Base-by-base conservation (phyloP, 371 early-diverging fungal genomes). In the Rhizopus stolonifer region DNA sequence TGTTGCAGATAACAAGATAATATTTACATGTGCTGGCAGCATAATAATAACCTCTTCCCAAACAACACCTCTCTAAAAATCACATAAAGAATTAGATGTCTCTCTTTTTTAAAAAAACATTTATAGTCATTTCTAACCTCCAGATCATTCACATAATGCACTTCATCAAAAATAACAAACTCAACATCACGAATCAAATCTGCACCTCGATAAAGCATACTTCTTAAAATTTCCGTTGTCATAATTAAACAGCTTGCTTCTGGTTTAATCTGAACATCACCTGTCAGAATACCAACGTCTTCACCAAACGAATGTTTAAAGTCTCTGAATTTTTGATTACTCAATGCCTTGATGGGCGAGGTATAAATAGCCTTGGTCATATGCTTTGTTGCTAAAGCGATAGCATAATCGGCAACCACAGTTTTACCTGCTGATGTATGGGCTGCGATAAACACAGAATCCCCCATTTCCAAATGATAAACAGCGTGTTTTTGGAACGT, bases 31-130 rank as follows among this genome's bases (percentile, higher is more conserved):
- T 0, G 90, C 83, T 3, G 97, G 99, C 4, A 99, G 77, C 98
- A 99, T 95, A 61, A 99, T 99, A 52, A 99, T 96, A n/a, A 96
- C 97, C 72, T 99, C 99, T 75, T 99, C 99, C 99, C 99, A 99
- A 7, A 99, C 99, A 2, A 99, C 99, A 50, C 99, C 99, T 59
- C 99, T 86, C 85, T 93, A 52, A 29, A 29, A 29, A 29, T 4
- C 31, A 4, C 4, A 29, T 8, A 29, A 3, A 5, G 13, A 48
- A 31, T 21, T 11, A 9, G 15, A 17, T 53, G 40, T 1, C 0
- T 11, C 26, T 17, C 10, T 23, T 43, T 18, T 47, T 43, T 24
- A 33, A 4, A 29, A 10, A 29, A 7, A 29, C 31, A 10, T 29
- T 10, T 29, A 46, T 4, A n/a, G 0, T 26, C 15, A n/a, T 4